These are phyloP conservation scores for Neostapfia colusana DNA, from an alignment of 176 grass and related monocot species.

Conservation along the genomic window DNA sequence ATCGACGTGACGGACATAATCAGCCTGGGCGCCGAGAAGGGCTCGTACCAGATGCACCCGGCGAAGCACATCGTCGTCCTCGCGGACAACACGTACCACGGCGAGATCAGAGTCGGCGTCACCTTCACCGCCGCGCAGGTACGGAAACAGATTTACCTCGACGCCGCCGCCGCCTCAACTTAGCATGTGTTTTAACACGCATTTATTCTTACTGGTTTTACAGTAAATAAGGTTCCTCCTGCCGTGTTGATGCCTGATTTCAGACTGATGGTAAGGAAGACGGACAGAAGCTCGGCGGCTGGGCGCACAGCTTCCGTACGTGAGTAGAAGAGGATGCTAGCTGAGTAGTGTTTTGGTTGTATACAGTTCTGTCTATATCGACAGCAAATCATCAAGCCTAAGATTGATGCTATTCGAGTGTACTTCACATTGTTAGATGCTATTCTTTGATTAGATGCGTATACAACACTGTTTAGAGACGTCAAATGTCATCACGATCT, in stretches of 20 bases:
- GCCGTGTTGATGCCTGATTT: not conserved
- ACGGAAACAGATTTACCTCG: not conserved
- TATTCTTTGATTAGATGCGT: not conserved
- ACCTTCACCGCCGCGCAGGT: slow-evolving; percentile 65
- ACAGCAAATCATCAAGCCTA: not conserved
- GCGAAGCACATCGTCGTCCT: slow-evolving; percentile 68
- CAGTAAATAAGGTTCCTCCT: not conserved
- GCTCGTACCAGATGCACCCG: slow-evolving; percentile 43
- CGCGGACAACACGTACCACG: slow-evolving; percentile 52
- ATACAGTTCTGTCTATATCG: not conserved
- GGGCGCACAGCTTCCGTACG: slow-evolving; percentile 33
- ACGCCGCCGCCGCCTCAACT: not conserved
- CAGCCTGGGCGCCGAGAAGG: slow-evolving; percentile 56
- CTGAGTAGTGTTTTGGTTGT: not conserved
- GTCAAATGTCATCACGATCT: not conserved
- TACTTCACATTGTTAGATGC: not conserved
- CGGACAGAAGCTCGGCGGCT: slow-evolving; percentile 33
- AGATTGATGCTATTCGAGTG: not conserved
- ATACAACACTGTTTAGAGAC: not conserved
- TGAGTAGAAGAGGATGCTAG: slow-evolving; percentile 6
- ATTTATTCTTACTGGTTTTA: not conserved
- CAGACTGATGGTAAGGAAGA: slow-evolving; percentile 20
- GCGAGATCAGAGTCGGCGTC: slow-evolving; percentile 67
- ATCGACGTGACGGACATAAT: slow-evolving; percentile 75
- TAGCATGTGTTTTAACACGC: not conserved